Evolutionary conservation across 805 yeast genomes (phyloP).

Genomic region (Metschnikowia amazonensis): DNA sequence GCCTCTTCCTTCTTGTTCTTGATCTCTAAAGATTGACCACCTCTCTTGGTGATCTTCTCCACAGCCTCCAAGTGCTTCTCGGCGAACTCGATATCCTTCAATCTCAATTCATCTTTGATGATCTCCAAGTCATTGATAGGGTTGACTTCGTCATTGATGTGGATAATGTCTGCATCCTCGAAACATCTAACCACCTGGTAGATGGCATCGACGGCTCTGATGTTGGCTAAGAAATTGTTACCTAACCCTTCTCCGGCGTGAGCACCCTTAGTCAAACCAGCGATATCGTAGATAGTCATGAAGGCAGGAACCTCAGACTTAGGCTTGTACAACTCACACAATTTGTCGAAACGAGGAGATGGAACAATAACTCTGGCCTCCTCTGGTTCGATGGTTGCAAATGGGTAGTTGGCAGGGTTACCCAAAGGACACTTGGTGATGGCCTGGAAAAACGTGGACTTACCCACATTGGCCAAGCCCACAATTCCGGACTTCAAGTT

Average conservation of each 20-base stretch:
- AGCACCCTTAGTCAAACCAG: constrained; percentile 58
- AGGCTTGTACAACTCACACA: constrained; percentile 44
- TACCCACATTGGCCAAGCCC: constrained; percentile 28
- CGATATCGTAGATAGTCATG: constrained; percentile 22
- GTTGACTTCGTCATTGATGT: constrained; percentile 82
- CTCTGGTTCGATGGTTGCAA: constrained; percentile 74
- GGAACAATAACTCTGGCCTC: constrained; percentile 38
- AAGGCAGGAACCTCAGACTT: constrained; percentile 32
- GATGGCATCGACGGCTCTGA: constrained; percentile 67
- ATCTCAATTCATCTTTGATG: constrained; percentile 84
- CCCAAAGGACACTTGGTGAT: constrained; percentile 23
- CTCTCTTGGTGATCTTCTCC: constrained; percentile 78
- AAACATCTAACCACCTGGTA: constrained; percentile 62
- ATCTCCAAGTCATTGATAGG: constrained; percentile 94
- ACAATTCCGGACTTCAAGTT: constrained; percentile 42
- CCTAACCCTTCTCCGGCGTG: constrained; percentile 67
- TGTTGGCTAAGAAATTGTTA: constrained; percentile 66
- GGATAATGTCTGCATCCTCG: constrained; percentile 96
- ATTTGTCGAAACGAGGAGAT: constrained; percentile 20
- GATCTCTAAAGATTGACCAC: constrained; percentile 85
- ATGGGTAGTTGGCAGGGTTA: constrained; percentile 51
- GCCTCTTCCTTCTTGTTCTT: constrained; percentile 87
- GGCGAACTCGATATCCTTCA: constrained; percentile 95
- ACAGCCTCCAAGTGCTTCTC: constrained; percentile 73
- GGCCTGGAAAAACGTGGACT: constrained; percentile 23